Conservation (phyloP, 805 yeast species). For the Starmerella geochares region DNA sequence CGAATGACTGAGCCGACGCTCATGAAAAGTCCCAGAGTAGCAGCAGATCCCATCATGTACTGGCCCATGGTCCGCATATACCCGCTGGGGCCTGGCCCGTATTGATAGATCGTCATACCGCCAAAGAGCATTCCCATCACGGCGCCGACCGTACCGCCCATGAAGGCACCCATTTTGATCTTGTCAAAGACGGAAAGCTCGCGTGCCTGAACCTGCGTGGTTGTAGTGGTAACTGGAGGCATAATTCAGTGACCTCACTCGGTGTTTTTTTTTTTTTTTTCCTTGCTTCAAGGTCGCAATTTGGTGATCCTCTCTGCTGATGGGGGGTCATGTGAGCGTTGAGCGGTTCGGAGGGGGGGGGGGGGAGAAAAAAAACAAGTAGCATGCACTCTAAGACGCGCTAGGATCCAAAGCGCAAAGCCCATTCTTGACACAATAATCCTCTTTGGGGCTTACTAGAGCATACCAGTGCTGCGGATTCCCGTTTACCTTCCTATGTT, state of each 20-base stretch:
- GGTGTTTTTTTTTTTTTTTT: background rate
- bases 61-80: constrained; percentile 93
- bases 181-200: constrained; percentile 82
- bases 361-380: too few relatives aligned
- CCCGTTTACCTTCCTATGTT: background rate
- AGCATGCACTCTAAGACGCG: too few relatives aligned
- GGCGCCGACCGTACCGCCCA: constrained; percentile 90
- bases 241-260: constrained; percentile 3
- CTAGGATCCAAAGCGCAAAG: too few relatives aligned
- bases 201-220: constrained; percentile 26
- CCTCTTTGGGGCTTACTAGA: too few relatives aligned
- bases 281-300: background rate
- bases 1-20: constrained; percentile 69
- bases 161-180: constrained; percentile 95
- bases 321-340: constrained; percentile 1
- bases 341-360: too few relatives aligned
- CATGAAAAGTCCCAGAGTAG: constrained; percentile 94
- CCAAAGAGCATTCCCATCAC: constrained; percentile 93
- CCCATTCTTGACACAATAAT: too few relatives aligned
- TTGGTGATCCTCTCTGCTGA: background rate
- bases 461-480: too few relatives aligned
- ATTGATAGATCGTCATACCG: constrained; percentile 76
- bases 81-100: constrained; percentile 98
- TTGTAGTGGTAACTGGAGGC: constrained; percentile 32
- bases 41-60: constrained; percentile 92